These are phyloP conservation scores for Rhizoctonia solani DNA, from an alignment of 1,284 basidiomycete species.

Conservation along the genomic window DNA sequence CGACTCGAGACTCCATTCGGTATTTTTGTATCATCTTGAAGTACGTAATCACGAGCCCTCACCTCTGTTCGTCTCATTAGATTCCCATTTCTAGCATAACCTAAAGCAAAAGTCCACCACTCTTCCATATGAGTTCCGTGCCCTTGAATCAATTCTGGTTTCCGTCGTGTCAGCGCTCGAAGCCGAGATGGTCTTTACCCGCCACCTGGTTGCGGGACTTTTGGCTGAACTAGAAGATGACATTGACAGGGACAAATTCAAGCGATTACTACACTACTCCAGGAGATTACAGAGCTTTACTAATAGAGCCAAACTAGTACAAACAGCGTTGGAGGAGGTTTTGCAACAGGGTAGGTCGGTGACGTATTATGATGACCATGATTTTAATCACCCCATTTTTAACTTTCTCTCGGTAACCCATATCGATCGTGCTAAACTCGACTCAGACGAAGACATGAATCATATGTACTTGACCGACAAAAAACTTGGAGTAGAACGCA, in stretches of 20 bases:
- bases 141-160: constrained; percentile 86
- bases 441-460: constrained; percentile 84
- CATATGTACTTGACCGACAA: constrained; percentile 91
- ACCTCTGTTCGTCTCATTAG: neutral
- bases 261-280: constrained; percentile 86
- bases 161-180: constrained; percentile 89
- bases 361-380: no score
- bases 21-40: constrained; percentile 87
- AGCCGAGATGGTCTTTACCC: constrained; percentile 90
- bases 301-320: constrained; percentile 85
- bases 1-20: constrained; percentile 81
- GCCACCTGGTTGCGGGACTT: constrained; percentile 82
- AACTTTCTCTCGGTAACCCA: no score
- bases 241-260: constrained; percentile 91
- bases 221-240: constrained; percentile 91
- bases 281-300: constrained; percentile 84
- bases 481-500: constrained; percentile 59
- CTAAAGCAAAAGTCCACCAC: constrained; percentile 68
- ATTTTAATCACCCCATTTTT: no score
- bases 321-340: constrained; percentile 87
- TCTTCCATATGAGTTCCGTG: constrained; percentile 88
- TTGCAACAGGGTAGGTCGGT: constrained; percentile 73
- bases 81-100: constrained; percentile 62
- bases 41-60: constrained; percentile 50
- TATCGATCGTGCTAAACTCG: neutral